A percentile compares a stretch with the other conserved stretches of the same genome.
phyloP scores from a whole-genome alignment of 768 basidiomycete genomes.

The Boletus eberwhitei region DNA sequence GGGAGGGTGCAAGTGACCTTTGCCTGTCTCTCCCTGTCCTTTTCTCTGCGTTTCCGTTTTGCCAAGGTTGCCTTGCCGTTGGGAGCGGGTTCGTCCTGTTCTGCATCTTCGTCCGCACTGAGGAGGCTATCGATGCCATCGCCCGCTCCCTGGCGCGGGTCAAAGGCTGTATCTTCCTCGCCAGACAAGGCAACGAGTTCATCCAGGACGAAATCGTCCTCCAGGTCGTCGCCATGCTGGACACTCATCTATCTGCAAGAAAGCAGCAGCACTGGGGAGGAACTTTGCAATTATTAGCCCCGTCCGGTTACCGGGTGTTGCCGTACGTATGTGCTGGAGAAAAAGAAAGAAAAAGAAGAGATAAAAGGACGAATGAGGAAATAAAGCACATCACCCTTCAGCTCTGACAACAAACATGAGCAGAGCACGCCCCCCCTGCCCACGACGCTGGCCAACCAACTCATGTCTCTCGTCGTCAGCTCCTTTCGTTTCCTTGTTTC shows the following conservation, averaged over 20 bases:
- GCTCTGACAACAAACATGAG: slow-evolving; percentile 27
- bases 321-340: not conserved
- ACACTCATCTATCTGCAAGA: slow-evolving; percentile 20
- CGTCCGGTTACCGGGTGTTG: not conserved
- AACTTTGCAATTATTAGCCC: too few species aligned
- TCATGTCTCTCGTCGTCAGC: slow-evolving; percentile 2
- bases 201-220: slow-evolving; percentile 76
- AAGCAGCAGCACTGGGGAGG: slow-evolving; percentile 3
- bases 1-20: slow-evolving; percentile 46
- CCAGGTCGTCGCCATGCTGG: slow-evolving; percentile 72
- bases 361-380: slow-evolving; percentile 11
- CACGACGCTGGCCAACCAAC: slow-evolving; percentile 6
- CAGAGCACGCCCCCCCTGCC: slow-evolving; percentile 18
- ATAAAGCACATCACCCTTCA: not conserved
- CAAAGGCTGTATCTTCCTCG: slow-evolving; percentile 42
- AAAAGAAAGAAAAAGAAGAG: not conserved
- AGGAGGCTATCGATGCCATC: slow-evolving; percentile 41
- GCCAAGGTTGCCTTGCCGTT: slow-evolving; percentile 28
- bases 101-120: slow-evolving; percentile 44
- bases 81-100: slow-evolving; percentile 29
- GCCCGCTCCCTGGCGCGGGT: slow-evolving; percentile 25
- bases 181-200: slow-evolving; percentile 62
- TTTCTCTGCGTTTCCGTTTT: slow-evolving; percentile 73
- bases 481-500: not conserved
- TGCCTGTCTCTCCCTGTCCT: slow-evolving; percentile 67